Evolutionary conservation across 2,329 filamentous ascomycete genomes (phyloP), one percentile per base, ranked within the genome.

Genomic region (Monosporascus sp.): DNA sequence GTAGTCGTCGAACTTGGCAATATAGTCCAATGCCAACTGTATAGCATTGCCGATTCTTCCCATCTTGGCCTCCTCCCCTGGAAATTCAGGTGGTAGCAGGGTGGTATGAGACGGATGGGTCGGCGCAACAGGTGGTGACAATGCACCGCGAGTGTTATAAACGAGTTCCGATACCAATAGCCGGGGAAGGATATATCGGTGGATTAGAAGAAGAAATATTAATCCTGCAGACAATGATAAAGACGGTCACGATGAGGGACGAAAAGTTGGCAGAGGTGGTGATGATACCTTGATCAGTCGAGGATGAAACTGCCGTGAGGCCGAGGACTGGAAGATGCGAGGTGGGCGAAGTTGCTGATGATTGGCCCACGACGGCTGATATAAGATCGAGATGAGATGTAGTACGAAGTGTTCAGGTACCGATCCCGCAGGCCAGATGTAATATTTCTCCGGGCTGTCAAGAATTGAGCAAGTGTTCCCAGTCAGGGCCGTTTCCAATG

Each of bases 1-100:
- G 27, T 56, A 57, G 11, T 65, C 58, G n/a, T 70, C 68, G 47
- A 68, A 8, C 20, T 35, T 18, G 18, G 52, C 52, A 7, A 66
- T 17, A 47, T 57, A 60, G 47, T 53, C 57, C 49, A 55, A 48
- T 9, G 48, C 25, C 39, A 49, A 43, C 38, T 54, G 44, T 14
- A 51, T 44, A 14, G 5, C 18, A 20, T 11, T 24, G 20, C 37
- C 18, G 31, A 50, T 22, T 43, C 9, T 44, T 17, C 43, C 43
- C 43, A 46, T 46, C 43, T 31, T 31, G 43, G 5, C 38, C 38
- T 25, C 25, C 43, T 27, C 5, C 9, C 14, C 14, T 46, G 22
- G 22, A 15, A 46, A 27, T 14, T 15, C 14, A 14, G 43, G 20
- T 9, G 14, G 6, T n/a, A 14, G n/a, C 17, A 22, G 15, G 22